These are phyloP conservation scores for Quercus cerris DNA, from an alignment of 306 rosid genomes.

Conservation along the genomic window DNA sequence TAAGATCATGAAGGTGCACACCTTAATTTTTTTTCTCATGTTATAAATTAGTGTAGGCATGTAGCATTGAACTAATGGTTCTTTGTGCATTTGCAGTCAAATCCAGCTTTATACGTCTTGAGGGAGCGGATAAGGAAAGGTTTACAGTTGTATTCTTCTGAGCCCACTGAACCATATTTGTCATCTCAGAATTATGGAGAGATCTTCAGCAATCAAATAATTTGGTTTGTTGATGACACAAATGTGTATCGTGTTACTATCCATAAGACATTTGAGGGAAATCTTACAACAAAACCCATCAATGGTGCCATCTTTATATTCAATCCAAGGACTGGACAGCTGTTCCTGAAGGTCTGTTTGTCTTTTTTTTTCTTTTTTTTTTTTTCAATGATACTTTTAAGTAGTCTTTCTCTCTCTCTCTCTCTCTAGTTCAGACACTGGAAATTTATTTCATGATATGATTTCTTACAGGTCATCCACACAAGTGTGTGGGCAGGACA, in stretches of 20 bases:
- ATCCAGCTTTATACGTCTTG: conserved; percentile 96
- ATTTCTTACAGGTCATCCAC: conserved; percentile 79
- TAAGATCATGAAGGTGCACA: conserved; percentile 90
- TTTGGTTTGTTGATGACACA: conserved; percentile 99
- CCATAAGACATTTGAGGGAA: conserved; percentile 98
- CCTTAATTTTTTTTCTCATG: neutral
- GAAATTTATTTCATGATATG: conserved; percentile 7
- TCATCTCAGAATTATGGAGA: conserved; percentile 99
- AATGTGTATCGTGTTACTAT: conserved; percentile 98
- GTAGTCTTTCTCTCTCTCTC: too few relatives aligned
- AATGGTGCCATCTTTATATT: conserved; percentile 97
- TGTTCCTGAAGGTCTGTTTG: conserved; percentile 78
- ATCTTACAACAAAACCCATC: conserved; percentile 96
- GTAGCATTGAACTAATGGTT: conserved; percentile 16
- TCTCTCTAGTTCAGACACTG: neutral
- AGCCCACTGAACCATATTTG: conserved; percentile 97
- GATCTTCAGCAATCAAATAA: conserved; percentile 98
- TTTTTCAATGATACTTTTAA: conserved; percentile 2
- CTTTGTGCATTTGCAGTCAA: conserved; percentile 65
- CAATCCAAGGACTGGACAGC: conserved; percentile 97
- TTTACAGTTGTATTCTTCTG: conserved; percentile 94
- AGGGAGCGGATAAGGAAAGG: conserved; percentile 99
- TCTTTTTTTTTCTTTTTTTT: neutral
- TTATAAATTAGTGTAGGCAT: neutral
- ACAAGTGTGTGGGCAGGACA: conserved; percentile 99